Evolutionary conservation across 441 rosid genomes (phyloP).

Genomic region (Populus tomentosa): DNA sequence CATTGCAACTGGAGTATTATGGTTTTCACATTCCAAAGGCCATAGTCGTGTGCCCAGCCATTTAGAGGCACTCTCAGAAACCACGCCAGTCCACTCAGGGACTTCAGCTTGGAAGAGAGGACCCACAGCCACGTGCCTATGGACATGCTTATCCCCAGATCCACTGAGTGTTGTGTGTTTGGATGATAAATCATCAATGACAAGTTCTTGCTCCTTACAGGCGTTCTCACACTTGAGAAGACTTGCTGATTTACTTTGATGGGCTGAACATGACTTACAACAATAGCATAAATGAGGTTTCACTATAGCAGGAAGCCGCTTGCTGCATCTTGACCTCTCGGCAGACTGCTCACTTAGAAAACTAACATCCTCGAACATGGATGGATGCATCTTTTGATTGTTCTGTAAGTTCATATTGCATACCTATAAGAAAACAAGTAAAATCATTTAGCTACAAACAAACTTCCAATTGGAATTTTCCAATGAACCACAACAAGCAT

Average conservation of each 20-base stretch:
- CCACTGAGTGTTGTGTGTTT: slow-evolving; percentile 5
- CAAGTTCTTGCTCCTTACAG: slow-evolving; percentile 16
- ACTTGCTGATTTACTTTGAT: slow-evolving; percentile 21
- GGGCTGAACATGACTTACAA: slow-evolving; percentile 31
- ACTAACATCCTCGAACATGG: slow-evolving; percentile 55
- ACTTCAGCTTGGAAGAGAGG: slow-evolving; percentile 65
- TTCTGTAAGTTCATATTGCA: slow-evolving; percentile 42
- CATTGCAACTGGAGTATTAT: slow-evolving; percentile 31
- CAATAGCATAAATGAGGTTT: slow-evolving; percentile 28
- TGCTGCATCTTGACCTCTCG: slow-evolving; percentile 43
- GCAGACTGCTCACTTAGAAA: slow-evolving; percentile 48
- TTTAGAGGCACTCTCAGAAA: slow-evolving; percentile 54
- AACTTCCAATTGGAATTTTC: background rate
- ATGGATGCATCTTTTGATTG: slow-evolving; percentile 70
- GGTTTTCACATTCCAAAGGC: slow-evolving; percentile 49
- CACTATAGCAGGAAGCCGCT: slow-evolving; percentile 23
- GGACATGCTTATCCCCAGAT: slow-evolving; percentile 23
- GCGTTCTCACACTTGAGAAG: slow-evolving; percentile 23
- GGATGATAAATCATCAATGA: slow-evolving; percentile 15
- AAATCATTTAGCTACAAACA: background rate
- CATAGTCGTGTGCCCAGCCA: slow-evolving; percentile 75
- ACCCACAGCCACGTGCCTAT: slow-evolving; percentile 43
- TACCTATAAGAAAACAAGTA: slow-evolving; percentile 11
- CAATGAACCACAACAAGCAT: background rate
- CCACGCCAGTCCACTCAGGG: slow-evolving; percentile 58